These are phyloP conservation scores for Hirschioporus abietinus DNA, from an alignment of 768 basidiomycete genomes.

Conservation along the genomic window DNA sequence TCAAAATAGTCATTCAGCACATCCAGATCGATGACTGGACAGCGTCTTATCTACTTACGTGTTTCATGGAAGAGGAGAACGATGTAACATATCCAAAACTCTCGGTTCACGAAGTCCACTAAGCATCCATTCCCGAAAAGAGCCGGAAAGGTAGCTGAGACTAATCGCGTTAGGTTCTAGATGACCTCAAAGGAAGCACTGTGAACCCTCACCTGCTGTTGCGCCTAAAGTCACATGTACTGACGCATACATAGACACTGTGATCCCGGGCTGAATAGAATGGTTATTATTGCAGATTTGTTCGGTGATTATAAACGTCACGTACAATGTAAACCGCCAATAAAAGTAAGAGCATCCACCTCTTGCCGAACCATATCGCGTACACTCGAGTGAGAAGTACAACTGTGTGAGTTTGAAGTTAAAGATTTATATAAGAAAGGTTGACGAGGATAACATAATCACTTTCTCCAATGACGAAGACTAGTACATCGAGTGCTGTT, in stretches of 20 bases:
- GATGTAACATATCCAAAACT: neutral
- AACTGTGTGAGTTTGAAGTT: neutral
- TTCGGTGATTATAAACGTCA: neutral
- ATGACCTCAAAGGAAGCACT: neutral
- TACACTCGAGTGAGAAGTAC: neutral
- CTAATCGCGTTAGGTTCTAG: neutral
- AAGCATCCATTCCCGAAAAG: neutral
- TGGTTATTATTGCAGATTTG: neutral
- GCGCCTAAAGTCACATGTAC: neutral
- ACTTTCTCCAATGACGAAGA: neutral
- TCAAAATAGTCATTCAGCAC: too few relatives aligned
- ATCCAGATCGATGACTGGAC: too few relatives aligned
- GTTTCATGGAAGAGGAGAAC: neutral
- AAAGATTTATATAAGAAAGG: neutral
- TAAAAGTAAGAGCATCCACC: neutral
- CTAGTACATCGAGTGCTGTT: neutral
- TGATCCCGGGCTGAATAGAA: neutral
- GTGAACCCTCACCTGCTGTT: neutral
- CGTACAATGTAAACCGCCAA: neutral
- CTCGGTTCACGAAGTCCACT: neutral
- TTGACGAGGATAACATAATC: too few relatives aligned
- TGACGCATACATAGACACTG: neutral
- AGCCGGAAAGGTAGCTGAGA: neutral
- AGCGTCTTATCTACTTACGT: too few relatives aligned
- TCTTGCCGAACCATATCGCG: neutral